Conservation (phyloP, 2,329 filamentous ascomycete species). For the Fusarium gaditjirri region DNA sequence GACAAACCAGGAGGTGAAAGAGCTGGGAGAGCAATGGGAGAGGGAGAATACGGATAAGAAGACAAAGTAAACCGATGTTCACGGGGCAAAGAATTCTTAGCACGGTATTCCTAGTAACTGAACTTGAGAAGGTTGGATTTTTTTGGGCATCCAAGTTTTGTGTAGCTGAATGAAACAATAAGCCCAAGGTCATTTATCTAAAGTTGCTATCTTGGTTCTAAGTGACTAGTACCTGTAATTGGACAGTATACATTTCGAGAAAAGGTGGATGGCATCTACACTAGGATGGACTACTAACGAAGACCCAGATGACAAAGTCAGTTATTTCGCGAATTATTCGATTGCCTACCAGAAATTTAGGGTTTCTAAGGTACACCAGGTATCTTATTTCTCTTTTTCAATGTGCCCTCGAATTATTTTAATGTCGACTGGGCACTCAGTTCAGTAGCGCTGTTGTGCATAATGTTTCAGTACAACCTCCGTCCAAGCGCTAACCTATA, state of each 20-base stretch:
- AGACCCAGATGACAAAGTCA: too few relatives aligned
- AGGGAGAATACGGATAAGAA: conserved; percentile 37
- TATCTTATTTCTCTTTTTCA: not conserved
- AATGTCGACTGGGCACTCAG: not conserved
- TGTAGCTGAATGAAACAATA: not conserved
- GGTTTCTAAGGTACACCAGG: not conserved
- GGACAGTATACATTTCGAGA: not conserved
- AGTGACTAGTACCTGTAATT: not conserved
- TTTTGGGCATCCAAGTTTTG: not conserved
- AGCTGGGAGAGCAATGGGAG: conserved; percentile 37
- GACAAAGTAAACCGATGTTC: conserved; percentile 11
- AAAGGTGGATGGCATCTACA: not conserved
- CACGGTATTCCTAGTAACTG: not conserved
- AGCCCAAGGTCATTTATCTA: not conserved
- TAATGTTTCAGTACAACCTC: conserved; percentile 6
- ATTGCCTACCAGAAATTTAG: not conserved
- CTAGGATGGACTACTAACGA: not conserved
- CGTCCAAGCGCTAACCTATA: conserved; percentile 18
- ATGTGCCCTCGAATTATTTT: not conserved
- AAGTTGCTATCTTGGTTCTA: not conserved
- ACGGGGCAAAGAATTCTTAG: not conserved
- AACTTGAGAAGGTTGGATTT: not conserved
- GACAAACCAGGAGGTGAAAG: conserved; percentile 40
- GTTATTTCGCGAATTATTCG: not conserved
- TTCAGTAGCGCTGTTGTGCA: not conserved